Conservation (phyloP, 176 grass and related monocot species). For the Hsuehochloa calcarea region DNA sequence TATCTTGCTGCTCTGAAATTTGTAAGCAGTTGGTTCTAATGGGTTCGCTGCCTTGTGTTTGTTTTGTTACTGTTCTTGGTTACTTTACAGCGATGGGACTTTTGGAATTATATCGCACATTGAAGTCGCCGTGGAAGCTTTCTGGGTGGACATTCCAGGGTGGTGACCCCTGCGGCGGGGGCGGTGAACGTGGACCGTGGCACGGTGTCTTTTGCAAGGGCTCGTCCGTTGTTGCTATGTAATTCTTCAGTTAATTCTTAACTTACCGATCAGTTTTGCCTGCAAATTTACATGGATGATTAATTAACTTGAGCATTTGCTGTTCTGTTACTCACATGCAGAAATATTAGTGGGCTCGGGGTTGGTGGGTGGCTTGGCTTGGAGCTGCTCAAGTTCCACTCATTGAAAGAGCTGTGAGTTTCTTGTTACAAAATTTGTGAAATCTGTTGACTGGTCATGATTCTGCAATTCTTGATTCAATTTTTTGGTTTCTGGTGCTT, state of each 20-base stretch:
- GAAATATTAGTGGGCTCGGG: slow-evolving; percentile 72
- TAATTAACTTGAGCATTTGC: background rate
- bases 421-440: slow-evolving; percentile 17
- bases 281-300: slow-evolving; percentile 18
- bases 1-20: slow-evolving; percentile 15
- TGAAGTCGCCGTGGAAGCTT: slow-evolving; percentile 48
- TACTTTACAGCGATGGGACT: slow-evolving; percentile 36
- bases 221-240: slow-evolving; percentile 58
- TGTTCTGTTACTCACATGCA: slow-evolving; percentile 39
- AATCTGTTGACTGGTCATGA: slow-evolving; percentile 13
- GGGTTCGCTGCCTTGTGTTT: background rate
- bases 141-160: slow-evolving; percentile 49
- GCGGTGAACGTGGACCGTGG: slow-evolving; percentile 23
- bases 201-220: slow-evolving; percentile 61
- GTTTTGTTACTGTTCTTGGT: background rate
- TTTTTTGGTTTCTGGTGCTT: slow-evolving; percentile 28
- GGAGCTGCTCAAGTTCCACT: slow-evolving; percentile 62
- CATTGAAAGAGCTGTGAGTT: slow-evolving; percentile 65
- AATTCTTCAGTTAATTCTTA: slow-evolving; percentile 39
- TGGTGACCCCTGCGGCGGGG: slow-evolving; percentile 50
- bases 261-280: slow-evolving; percentile 1
- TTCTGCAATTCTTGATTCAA: slow-evolving; percentile 18
- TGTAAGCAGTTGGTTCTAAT: background rate
- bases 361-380: slow-evolving; percentile 63
- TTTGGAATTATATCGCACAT: slow-evolving; percentile 42